Percentiles rank a stretch among this genome's conserved stretches.
Evolutionary conservation across 2,329 filamentous ascomycete genomes (phyloP).

Genomic region (Trichoderma guizhouense): DNA sequence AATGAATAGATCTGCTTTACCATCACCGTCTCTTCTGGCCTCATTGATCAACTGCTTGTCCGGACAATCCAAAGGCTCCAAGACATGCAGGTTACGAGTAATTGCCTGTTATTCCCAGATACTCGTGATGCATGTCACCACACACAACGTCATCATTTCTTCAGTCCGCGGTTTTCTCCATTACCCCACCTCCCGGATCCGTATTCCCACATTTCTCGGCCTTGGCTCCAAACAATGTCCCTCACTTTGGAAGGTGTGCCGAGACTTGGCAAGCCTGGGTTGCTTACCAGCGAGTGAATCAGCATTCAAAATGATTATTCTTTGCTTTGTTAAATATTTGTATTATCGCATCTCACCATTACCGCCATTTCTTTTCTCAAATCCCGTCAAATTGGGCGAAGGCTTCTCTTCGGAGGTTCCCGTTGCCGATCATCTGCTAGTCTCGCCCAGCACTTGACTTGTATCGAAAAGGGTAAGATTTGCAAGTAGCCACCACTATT

Average conservation of each 20-base stretch:
- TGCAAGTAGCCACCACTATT: not conserved
- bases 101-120: not conserved
- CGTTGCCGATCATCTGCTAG: not conserved
- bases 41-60: not conserved
- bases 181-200: conserved; percentile 3
- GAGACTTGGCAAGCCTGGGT: not conserved
- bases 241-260: not conserved
- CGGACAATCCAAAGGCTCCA: not conserved
- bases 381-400: not conserved
- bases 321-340: too few species aligned
- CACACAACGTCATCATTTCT: not conserved
- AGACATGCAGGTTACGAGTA: not conserved
- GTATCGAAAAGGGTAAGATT: not conserved
- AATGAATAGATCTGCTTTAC: not conserved
- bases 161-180: not conserved
- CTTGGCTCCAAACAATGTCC: not conserved
- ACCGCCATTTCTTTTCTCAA: not conserved
- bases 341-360: not conserved
- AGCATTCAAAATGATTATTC: not conserved
- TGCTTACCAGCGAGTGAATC: not conserved
- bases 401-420: not conserved
- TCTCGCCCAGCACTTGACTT: not conserved
- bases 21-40: not conserved
- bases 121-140: not conserved
- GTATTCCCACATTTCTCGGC: not conserved